These are phyloP conservation scores for Cadophora sp. DNA, from an alignment of 2,329 filamentous ascomycete genomes.

Conservation along the genomic window DNA sequence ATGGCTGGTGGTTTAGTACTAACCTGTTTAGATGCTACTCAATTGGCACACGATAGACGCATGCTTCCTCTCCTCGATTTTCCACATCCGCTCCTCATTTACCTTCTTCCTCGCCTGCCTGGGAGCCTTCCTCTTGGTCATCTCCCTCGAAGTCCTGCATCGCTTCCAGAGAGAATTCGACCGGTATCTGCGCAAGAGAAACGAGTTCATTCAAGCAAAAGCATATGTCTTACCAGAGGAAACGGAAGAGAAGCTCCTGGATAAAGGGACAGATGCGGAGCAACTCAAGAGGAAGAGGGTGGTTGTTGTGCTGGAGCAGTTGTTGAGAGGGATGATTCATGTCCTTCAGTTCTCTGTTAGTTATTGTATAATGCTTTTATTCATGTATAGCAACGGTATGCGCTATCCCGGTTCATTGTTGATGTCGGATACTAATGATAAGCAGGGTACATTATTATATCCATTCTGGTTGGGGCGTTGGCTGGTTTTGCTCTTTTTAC, in stretches of 20 bases:
- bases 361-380: conserved; percentile 31
- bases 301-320: conserved; percentile 31
- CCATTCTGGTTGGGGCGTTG: conserved; percentile 34
- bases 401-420: neutral
- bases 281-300: neutral
- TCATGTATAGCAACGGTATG: conserved; percentile 40
- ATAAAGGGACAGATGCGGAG: neutral
- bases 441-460: conserved; percentile 38
- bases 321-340: conserved; percentile 31
- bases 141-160: conserved; percentile 36
- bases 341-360: conserved; percentile 34
- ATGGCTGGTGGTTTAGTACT: neutral
- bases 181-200: conserved; percentile 26
- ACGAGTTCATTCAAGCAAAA: conserved; percentile 8
- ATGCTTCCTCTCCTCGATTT: conserved; percentile 34
- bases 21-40: conserved; percentile 36
- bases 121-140: conserved; percentile 34
- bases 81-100: conserved; percentile 35
- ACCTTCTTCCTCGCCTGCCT: conserved; percentile 37
- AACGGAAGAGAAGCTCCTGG: conserved; percentile 34
- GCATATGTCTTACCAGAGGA: conserved; percentile 23
- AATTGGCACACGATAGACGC: conserved; percentile 39
- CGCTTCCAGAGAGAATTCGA: conserved; percentile 35
- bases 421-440: neutral
- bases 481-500: conserved; percentile 38